Conservation (phyloP, 2,329 filamentous ascomycete genomes). For the Arthrobotrys sphaeroides region DNA sequence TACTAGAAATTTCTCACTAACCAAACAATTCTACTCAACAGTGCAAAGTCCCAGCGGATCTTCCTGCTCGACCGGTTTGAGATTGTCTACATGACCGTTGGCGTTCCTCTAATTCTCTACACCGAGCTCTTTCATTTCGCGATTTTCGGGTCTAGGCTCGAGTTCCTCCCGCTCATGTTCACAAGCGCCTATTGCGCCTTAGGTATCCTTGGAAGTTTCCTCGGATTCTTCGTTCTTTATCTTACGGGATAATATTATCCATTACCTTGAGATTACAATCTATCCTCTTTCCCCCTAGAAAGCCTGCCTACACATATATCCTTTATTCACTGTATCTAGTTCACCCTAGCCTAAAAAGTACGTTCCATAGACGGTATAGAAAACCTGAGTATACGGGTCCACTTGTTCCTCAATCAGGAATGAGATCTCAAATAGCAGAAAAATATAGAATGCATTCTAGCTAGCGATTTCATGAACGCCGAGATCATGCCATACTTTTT, state of each 20-base stretch:
- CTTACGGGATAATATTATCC: slow-evolving; percentile 65
- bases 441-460: slow-evolving; percentile 42
- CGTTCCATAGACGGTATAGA: slow-evolving; percentile 4
- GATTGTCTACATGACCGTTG: slow-evolving; percentile 85
- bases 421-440: not conserved
- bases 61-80: slow-evolving; percentile 93
- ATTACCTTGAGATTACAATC: not conserved
- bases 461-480: slow-evolving; percentile 39
- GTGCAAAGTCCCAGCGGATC: slow-evolving; percentile 71
- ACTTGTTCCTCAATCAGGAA: not conserved
- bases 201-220: slow-evolving; percentile 94
- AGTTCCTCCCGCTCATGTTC: slow-evolving; percentile 96
- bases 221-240: slow-evolving; percentile 93
- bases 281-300: slow-evolving; percentile 2
- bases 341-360: not conserved
- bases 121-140: slow-evolving; percentile 83
- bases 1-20: not conserved
- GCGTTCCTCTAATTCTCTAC: slow-evolving; percentile 88
- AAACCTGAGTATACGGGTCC: not conserved
- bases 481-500: slow-evolving; percentile 36
- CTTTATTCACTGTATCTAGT: not conserved
- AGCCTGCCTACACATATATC: slow-evolving; percentile 6
- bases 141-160: slow-evolving; percentile 82
- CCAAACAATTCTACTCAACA: not conserved
- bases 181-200: slow-evolving; percentile 93